Evolutionary conservation across 495 filamentous ascomycete species (phyloP), one percentile per base, ranked within the genome.

Genomic region (Neurospora sp.): DNA sequence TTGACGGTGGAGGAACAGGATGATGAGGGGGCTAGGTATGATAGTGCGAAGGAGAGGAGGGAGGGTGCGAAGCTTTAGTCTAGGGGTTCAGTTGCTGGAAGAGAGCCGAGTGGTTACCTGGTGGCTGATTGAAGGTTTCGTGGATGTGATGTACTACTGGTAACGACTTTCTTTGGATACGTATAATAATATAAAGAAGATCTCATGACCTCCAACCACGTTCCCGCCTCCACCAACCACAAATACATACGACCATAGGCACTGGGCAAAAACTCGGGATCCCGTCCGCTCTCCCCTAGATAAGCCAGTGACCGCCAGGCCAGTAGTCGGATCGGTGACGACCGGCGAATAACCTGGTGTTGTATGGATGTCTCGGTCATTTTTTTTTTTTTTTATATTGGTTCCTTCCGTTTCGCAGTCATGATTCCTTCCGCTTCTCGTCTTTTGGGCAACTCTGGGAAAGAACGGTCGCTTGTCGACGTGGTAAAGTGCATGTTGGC

Each of bases 1-100:
- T 75, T 96, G 70, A 87, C 84, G 41, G 92, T 96, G 17, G 86
- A 83, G 27, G 93, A 96, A 83, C 93, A 97, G 79, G 90, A 90
- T 73, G 93, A 96, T 74, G 92, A 96, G 78, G 93, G 93, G 5
- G 84, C 83, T 78, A 86, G 88, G 73, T 86, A 89, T 78, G 91
- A 96, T 81, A 95, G 92, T 79, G 82, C 83, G 0, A 80, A 79
- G 75, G 72, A 68, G 31, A 75, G 38, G 69, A 71, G 45, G 68
- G 39, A 22, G 20, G 48, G 48, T 0, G 40, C 75, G 40, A 81
- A 83, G 73, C 70, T 84, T 65, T 83, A 73, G 48, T 3, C 0
- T 45, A 3, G 22, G 27, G 45, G 9, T 27, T 27, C 27, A 27
- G 27, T 53, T 53, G 9, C 20, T 53, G 45, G 20, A 12, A 5